Conservation (phyloP, 306 rosid genomes). For the Vigna trinervia region DNA sequence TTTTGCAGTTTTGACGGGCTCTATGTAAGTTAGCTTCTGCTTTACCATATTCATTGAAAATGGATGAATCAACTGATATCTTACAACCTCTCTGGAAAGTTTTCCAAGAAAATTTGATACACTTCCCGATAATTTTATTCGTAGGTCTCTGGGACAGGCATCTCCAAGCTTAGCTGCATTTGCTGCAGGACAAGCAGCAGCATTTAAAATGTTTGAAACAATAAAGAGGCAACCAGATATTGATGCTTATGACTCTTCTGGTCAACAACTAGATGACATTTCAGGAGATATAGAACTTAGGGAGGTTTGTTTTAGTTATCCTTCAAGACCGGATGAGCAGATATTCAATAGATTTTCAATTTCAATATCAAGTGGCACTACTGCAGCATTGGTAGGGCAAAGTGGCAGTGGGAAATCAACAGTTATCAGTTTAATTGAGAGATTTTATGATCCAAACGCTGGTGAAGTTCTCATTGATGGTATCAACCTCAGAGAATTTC, state of each 20-base stretch:
- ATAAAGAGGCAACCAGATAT: not conserved
- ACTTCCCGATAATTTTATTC: conserved; percentile 1
- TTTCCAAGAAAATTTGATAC: conserved; percentile 1
- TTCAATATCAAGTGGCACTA: conserved; percentile 68
- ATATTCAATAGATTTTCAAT: conserved; percentile 66
- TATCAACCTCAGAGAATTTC: not conserved
- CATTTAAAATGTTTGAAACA: conserved; percentile 3
- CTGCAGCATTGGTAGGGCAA: conserved; percentile 79
- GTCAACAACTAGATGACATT: conserved; percentile 56
- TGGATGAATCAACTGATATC: conserved; percentile 25
- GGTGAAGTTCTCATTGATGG: not conserved
- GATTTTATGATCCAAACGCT: conserved; percentile 59
- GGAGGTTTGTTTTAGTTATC: conserved; percentile 72
- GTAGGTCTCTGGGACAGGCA: conserved; percentile 68
- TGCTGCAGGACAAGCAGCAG: not conserved
- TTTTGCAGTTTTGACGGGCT: conserved; percentile 63
- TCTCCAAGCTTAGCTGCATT: conserved; percentile 44
- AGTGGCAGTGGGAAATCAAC: conserved; percentile 93
- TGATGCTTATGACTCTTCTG: conserved; percentile 51
- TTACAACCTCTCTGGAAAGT: conserved; percentile 1
- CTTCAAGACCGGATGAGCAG: conserved; percentile 68
- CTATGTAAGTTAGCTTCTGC: conserved; percentile 59
- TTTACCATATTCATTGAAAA: not conserved
- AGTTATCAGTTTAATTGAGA: conserved; percentile 74
- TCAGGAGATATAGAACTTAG: conserved; percentile 68